Percentiles rank a stretch among this genome's conserved stretches.
Conservation (phyloP, 2,329 filamentous ascomycete species). For the Ambrosiella cleistominuta region DNA sequence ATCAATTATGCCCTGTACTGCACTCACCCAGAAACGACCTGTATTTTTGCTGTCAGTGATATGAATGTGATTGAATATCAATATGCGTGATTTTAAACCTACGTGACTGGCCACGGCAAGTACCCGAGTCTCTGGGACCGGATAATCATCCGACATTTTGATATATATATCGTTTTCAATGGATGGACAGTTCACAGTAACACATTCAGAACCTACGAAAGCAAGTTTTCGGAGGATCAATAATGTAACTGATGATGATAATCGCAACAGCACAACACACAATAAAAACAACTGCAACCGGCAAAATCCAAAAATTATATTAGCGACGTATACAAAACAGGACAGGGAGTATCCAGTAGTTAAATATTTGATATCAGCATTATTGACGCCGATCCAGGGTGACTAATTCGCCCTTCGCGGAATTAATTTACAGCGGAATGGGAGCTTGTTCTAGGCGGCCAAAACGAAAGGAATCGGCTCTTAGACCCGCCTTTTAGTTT, state of each 20-base stretch:
- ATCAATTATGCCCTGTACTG: neutral
- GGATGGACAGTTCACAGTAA: neutral
- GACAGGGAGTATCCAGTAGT: too few species aligned
- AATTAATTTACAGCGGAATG: neutral
- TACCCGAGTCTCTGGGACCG: conserved; percentile 44
- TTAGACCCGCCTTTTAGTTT: conserved; percentile 2
- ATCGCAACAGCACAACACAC: too few species aligned
- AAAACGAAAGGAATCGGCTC: neutral
- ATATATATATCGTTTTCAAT: neutral
- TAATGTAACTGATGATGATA: too few species aligned
- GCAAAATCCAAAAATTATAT: too few species aligned
- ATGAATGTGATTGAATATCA: neutral
- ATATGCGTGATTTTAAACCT: conserved; percentile 24
- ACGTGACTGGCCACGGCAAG: conserved; percentile 92
- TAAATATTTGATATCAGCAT: too few species aligned
- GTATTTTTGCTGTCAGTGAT: neutral
- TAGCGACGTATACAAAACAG: too few species aligned
- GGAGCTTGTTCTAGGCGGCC: neutral
- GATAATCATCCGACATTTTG: conserved; percentile 16
- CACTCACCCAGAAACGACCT: conserved; percentile 29
- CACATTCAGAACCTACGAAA: neutral
- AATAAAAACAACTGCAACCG: too few species aligned
- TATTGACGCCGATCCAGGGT: neutral
- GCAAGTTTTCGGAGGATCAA: too few species aligned
- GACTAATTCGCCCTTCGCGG: neutral